Conservation (phyloP, 129 eudicot species). For the Mikania micrantha region DNA sequence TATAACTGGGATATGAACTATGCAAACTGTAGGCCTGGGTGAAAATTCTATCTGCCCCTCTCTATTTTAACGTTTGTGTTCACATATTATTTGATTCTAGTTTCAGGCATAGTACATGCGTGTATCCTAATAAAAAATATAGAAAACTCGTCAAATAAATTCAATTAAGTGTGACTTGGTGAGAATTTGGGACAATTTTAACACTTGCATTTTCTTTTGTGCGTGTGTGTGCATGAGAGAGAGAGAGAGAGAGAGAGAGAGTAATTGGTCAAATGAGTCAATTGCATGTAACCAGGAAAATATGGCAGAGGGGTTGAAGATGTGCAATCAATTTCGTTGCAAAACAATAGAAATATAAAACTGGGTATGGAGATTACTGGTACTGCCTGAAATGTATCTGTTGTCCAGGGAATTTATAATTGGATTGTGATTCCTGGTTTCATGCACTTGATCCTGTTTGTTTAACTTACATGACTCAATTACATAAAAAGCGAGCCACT, state of each 20-base stretch:
- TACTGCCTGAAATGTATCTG: not conserved
- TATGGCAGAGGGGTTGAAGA: not conserved
- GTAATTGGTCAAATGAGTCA: not conserved
- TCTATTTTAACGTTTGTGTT: not conserved
- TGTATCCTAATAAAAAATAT: not conserved
- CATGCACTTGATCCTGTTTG: not conserved
- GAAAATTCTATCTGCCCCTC: not conserved
- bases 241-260: too few species aligned
- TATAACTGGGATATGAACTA: not conserved
- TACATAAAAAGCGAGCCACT: not conserved
- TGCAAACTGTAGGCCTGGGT: not conserved
- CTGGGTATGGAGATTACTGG: not conserved
- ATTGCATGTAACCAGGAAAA: not conserved
- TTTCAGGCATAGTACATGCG: not conserved
- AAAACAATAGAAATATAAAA: not conserved
- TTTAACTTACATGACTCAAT: not conserved
- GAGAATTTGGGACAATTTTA: not conserved
- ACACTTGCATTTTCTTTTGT: constrained; percentile 6
- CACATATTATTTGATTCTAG: not conserved
- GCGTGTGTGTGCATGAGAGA: too few species aligned
- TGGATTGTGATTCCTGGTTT: not conserved
- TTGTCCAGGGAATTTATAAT: not conserved
- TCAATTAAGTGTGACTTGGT: not conserved
- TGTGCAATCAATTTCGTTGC: not conserved
- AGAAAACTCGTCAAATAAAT: not conserved